Conservation (phyloP, 2,329 filamentous ascomycete genomes). For the Coniochaeta sp. region DNA sequence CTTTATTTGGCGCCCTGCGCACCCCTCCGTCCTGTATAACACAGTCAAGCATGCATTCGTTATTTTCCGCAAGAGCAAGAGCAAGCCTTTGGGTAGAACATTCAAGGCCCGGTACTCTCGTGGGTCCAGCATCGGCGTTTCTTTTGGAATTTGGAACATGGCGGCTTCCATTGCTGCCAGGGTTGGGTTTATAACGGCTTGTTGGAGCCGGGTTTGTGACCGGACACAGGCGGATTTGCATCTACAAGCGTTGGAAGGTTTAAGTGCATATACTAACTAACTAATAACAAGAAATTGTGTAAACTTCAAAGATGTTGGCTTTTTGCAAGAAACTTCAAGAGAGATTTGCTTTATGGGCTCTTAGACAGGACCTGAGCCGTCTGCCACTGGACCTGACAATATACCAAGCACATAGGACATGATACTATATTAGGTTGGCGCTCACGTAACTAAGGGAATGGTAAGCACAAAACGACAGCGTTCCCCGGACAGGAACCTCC, state of each 20-base stretch:
- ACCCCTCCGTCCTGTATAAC: background rate
- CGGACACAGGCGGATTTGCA: background rate
- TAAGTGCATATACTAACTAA: background rate
- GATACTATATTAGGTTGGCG: background rate
- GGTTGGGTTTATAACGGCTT: background rate
- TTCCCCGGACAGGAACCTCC: background rate
- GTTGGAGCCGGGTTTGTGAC: background rate
- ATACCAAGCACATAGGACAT: background rate
- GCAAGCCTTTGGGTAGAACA: background rate
- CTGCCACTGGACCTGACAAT: background rate
- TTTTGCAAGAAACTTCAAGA: background rate
- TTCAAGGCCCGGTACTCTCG: background rate
- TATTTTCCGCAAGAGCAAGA: background rate
- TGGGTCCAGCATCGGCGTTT: background rate
- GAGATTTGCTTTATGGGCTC: background rate
- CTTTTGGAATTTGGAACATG: background rate
- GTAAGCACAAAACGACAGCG: background rate
- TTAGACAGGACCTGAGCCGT: background rate
- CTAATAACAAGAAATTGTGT: background rate
- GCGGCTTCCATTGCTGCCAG: background rate
- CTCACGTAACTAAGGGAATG: background rate
- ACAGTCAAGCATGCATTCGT: background rate
- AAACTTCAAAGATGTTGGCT: background rate
- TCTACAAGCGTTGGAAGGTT: constrained; percentile 1
- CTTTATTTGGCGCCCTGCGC: background rate